Evolutionary conservation across 139 green algal species (phyloP).

Genomic region (Deuterostichococcus epilithicus): DNA sequence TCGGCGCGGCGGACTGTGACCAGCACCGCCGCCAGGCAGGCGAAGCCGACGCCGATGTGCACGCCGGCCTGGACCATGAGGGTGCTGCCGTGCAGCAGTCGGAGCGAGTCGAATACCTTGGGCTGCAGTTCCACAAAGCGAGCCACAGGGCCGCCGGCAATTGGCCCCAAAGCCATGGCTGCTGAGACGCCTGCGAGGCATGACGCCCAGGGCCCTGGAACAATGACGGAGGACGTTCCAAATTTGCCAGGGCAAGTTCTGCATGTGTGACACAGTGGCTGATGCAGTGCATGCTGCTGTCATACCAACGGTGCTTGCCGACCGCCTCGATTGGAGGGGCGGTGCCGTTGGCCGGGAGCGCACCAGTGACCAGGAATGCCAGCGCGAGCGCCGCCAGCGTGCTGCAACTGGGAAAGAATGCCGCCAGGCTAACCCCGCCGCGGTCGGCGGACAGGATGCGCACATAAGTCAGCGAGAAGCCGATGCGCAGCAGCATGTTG

Average conservation of each 20-base stretch:
- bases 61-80: neutral
- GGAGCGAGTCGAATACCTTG: neutral
- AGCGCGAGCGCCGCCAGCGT: slow-evolving; percentile 9
- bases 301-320: too few species aligned
- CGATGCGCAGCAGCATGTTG: slow-evolving; percentile 78
- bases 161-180: neutral
- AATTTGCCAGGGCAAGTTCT: too few species aligned
- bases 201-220: neutral
- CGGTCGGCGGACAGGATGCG: slow-evolving; percentile 8
- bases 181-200: neutral
- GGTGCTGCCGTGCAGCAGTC: neutral
- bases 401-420: slow-evolving; percentile 28
- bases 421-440: slow-evolving; percentile 15
- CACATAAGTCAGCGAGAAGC: slow-evolving; percentile 56
- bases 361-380: neutral
- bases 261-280: too few species aligned
- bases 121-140: neutral
- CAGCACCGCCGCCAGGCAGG: slow-evolving; percentile 22
- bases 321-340: too few species aligned
- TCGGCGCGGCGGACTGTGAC: neutral
- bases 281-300: too few species aligned
- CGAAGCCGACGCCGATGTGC: slow-evolving; percentile 41
- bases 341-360: neutral
- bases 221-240: too few species aligned
- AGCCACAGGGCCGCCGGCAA: neutral